A percentile compares a stretch with the other conserved stretches of the same genome.
Conservation (phyloP, 805 yeast species). For the Candida lessepsii region DNA sequence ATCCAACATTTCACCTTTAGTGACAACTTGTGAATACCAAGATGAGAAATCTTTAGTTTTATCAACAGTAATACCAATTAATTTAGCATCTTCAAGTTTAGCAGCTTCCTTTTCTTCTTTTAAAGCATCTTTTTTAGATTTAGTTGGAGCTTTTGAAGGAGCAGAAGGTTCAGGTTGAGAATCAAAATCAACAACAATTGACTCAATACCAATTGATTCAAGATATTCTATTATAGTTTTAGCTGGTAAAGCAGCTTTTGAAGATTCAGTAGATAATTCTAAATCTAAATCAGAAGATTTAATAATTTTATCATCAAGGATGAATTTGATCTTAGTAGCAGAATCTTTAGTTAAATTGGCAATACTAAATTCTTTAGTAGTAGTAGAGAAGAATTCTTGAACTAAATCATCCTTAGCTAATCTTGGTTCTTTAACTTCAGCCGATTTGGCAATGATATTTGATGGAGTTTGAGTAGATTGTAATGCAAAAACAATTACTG, state of each 20-base stretch:
- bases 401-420: constrained; percentile 82
- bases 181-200: constrained; percentile 53
- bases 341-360: constrained; percentile 45
- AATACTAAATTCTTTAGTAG: constrained; percentile 61
- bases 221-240: constrained; percentile 46
- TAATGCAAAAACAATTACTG: constrained; percentile 77
- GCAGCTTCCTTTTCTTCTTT: constrained; percentile 47
- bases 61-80: constrained; percentile 95
- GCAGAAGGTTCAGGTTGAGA: constrained; percentile 39
- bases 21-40: constrained; percentile 96
- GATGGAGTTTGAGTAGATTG: constrained; percentile 70
- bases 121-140: constrained; percentile 26
- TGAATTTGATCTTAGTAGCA: constrained; percentile 58
- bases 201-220: constrained; percentile 49
- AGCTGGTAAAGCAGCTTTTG: constrained; percentile 52
- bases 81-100: constrained; percentile 76
- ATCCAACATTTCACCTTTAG: constrained; percentile 97
- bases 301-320: constrained; percentile 53
- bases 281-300: constrained; percentile 36
- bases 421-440: constrained; percentile 80
- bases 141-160: constrained; percentile 28
- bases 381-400: constrained; percentile 54
- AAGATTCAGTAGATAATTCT: constrained; percentile 50
- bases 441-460: constrained; percentile 59
- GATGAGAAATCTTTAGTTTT: constrained; percentile 89